phyloP scores from a whole-genome alignment of 371 early-diverging fungal genomes.

The Furculomyces boomerangus region DNA sequence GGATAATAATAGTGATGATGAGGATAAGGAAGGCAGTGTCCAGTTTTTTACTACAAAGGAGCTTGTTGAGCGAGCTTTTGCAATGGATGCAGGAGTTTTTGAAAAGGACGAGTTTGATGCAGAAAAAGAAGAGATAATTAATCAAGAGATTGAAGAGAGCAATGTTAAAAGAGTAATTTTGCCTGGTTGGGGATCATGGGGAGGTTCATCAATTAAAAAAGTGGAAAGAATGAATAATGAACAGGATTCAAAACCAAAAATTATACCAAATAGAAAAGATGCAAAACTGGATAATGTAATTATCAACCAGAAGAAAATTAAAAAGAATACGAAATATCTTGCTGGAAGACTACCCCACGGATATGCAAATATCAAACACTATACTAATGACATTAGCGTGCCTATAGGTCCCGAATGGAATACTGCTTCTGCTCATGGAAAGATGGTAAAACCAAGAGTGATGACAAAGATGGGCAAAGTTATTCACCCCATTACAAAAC shows the following conservation, averaged over 20 bases:
- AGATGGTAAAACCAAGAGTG: slow-evolving; percentile 61
- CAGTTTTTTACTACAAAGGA: slow-evolving; percentile 57
- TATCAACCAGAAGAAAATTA: slow-evolving; percentile 68
- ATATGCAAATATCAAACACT: slow-evolving; percentile 70
- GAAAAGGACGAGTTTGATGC: slow-evolving; percentile 44
- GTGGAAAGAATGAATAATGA: neutral
- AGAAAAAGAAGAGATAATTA: slow-evolving; percentile 51
- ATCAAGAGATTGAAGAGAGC: slow-evolving; percentile 30
- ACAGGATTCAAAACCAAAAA: slow-evolving; percentile 10
- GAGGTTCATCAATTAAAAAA: slow-evolving; percentile 33
- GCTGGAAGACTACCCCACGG: slow-evolving; percentile 60
- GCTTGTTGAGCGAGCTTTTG: slow-evolving; percentile 84
- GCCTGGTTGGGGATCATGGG: slow-evolving; percentile 93
- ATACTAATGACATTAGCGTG: slow-evolving; percentile 59
- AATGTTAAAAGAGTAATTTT: slow-evolving; percentile 55
- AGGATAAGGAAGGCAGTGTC: slow-evolving; percentile 6
- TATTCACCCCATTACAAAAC: slow-evolving; percentile 54
- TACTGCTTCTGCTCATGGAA: slow-evolving; percentile 46
- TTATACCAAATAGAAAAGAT: slow-evolving; percentile 49
- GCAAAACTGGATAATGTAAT: slow-evolving; percentile 68
- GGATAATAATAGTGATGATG: slow-evolving; percentile 10
- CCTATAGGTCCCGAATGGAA: slow-evolving; percentile 96
- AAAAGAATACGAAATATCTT: slow-evolving; percentile 61
- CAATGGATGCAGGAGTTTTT: slow-evolving; percentile 53
- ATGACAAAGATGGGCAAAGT: slow-evolving; percentile 68